Evolutionary conservation across 148 eudicot species (phyloP), one percentile per base, ranked within the genome.

Genomic region (Tetragonia tetragonoides): DNA sequence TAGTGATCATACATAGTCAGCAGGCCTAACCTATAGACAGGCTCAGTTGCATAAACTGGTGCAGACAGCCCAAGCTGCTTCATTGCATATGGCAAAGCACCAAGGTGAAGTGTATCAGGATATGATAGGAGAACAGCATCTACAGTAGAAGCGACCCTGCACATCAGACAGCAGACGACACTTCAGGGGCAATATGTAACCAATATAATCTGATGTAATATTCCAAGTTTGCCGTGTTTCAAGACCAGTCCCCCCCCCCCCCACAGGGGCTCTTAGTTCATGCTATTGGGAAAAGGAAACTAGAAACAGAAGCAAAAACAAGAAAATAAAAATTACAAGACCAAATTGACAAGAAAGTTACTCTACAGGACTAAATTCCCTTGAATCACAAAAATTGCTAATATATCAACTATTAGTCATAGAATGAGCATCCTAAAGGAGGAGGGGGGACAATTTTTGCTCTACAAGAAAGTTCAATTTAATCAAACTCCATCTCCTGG

Each of bases 1-100:
- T 88, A 95, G 72, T 95, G 96, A 87, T 95, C 99, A 60, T 92
- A 95, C 99, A 95, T 91, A 76, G 96, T 91, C 76, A 95, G 79
- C 15, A 92, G 86, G 63, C 97, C 99, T 84, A 94, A 83, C 83
- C 98, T 89, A 83, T 81, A 86, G 37, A 94, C 98, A 54, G 98
- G 98, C 82, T 90, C 98, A 6, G 98, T 94, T 34, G 98, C 85
- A 84, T 86, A 94, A 84, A 94, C 84, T 23, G 97, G 95, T 62
- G 92, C 95, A 68, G 87, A 87, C 40, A 94, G 86, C 39, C 95
- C 93, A 76, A 87, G 81, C 71, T 90, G 87, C 82, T 94, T 94
- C 95, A 92, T 88, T 44, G 94, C 97, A 85, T 94, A 94, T 7
- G 98, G 95, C 81, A 94, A 82, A 72, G 97, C 98, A 66, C 98